A percentile compares a stretch with the other conserved stretches of the same genome.
Conservation (phyloP, 805 yeast genomes). For the Scheffersomyces lignosus region DNA sequence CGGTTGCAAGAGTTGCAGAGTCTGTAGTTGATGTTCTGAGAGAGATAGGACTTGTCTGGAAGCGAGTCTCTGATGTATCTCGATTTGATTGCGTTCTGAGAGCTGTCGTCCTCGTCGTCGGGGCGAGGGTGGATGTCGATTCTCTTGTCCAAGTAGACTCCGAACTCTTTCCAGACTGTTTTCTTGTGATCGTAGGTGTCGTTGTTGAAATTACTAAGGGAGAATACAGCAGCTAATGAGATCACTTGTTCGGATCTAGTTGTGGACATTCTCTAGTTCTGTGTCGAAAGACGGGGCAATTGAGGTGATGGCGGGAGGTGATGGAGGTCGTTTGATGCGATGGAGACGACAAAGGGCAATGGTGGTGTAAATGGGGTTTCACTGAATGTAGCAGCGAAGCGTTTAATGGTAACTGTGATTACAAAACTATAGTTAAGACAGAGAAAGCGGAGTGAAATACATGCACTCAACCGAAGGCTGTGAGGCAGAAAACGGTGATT, state of each 20-base stretch:
- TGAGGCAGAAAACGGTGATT: too few species aligned
- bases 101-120: conserved; percentile 9
- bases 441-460: too few species aligned
- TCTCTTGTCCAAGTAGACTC: conserved; percentile 42
- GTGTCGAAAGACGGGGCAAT: neutral
- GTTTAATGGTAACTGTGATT: too few species aligned
- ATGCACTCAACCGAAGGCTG: too few species aligned
- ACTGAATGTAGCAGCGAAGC: too few species aligned
- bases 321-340: neutral
- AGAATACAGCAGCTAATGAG: conserved; percentile 25
- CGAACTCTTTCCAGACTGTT: conserved; percentile 46
- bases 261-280: conserved; percentile 17
- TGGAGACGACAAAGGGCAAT: too few species aligned
- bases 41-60: conserved; percentile 28
- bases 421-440: too few species aligned
- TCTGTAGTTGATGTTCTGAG: conserved; percentile 35
- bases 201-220: conserved; percentile 18
- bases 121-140: conserved; percentile 27
- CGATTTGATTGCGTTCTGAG: conserved; percentile 17
- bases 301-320: conserved; percentile 1
- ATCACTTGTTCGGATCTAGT: conserved; percentile 23
- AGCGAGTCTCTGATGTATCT: conserved; percentile 20
- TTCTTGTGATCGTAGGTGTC: conserved; percentile 16
- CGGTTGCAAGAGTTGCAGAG: conserved; percentile 40
- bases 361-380: too few species aligned